These are phyloP conservation scores for Fusarium torreyae DNA, from an alignment of 2,329 filamentous ascomycete species.

Conservation along the genomic window DNA sequence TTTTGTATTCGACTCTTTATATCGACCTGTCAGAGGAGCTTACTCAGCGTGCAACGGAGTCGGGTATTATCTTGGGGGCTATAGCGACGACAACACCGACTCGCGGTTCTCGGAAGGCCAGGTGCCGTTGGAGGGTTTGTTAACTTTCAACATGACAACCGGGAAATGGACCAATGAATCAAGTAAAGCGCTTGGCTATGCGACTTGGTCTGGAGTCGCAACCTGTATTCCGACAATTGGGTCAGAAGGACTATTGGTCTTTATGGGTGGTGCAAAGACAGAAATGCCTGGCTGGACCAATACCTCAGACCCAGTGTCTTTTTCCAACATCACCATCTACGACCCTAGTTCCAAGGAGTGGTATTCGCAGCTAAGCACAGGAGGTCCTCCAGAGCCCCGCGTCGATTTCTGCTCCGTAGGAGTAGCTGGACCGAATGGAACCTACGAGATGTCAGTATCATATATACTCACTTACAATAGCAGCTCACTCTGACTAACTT, in stretches of 20 bases:
- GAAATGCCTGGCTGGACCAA: neutral
- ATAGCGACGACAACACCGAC: neutral
- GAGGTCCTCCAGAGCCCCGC: neutral
- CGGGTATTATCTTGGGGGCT: neutral
- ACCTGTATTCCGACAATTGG: slow-evolving; percentile 2
- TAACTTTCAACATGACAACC: slow-evolving; percentile 3
- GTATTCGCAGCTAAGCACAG: neutral
- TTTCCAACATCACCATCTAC: slow-evolving; percentile 4
- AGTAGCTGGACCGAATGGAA: neutral
- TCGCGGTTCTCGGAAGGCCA: neutral
- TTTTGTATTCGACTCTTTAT: neutral
- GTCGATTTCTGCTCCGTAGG: neutral
- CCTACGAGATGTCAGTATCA: neutral
- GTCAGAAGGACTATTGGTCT: neutral
- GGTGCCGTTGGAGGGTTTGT: neutral
- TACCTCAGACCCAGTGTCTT: neutral
- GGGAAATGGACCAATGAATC: neutral
- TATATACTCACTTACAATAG: neutral
- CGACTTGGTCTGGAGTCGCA: neutral
- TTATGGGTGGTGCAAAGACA: slow-evolving; percentile 5
- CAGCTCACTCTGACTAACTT: neutral
- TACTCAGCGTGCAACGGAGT: neutral
- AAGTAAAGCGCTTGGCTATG: slow-evolving; percentile 1
- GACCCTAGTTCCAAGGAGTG: neutral
- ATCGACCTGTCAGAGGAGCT: neutral